A percentile compares a stretch with the other conserved stretches of the same genome.
Evolutionary conservation across 495 filamentous ascomycete genomes (phyloP).

Genomic region (Aspergillus nanangensis): DNA sequence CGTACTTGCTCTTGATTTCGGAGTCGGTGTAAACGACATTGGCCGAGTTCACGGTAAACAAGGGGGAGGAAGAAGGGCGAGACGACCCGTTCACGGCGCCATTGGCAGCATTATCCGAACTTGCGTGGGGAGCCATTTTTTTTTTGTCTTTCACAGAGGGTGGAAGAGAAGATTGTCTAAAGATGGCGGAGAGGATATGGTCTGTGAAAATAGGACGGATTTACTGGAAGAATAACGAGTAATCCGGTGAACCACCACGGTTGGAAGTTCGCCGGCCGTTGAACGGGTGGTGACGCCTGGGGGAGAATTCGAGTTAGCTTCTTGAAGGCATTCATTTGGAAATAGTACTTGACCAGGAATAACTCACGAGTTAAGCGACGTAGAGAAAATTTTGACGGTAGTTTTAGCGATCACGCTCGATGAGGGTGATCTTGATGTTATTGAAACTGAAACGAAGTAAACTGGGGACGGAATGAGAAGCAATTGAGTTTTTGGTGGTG

Average conservation of each 20-base stretch:
- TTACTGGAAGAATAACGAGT: slow-evolving; percentile 59
- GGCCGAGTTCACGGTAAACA: slow-evolving; percentile 86
- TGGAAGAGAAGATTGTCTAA: slow-evolving; percentile 13
- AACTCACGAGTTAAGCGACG: slow-evolving; percentile 47
- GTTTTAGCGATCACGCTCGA: slow-evolving; percentile 41
- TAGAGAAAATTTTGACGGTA: slow-evolving; percentile 50
- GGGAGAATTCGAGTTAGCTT: no score
- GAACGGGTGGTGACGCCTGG: slow-evolving; percentile 91
- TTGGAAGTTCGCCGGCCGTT: slow-evolving; percentile 93
- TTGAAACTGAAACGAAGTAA: slow-evolving; percentile 4
- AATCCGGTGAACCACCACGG: slow-evolving; percentile 83
- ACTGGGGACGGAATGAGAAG: not conserved
- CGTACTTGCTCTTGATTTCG: slow-evolving; percentile 91
- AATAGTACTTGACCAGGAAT: no score
- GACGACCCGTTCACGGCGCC: slow-evolving; percentile 71
- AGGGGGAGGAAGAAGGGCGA: slow-evolving; percentile 45
- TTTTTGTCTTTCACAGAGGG: slow-evolving; percentile 25
- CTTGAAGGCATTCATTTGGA: no score
- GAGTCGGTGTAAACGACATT: slow-evolving; percentile 87
- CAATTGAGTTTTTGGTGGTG: slow-evolving; percentile 7
- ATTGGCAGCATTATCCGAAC: slow-evolving; percentile 52
- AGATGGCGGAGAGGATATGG: slow-evolving; percentile 10
- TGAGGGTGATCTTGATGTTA: slow-evolving; percentile 37
- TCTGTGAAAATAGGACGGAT: slow-evolving; percentile 15
- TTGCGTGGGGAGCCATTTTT: slow-evolving; percentile 92